These are phyloP conservation scores for Neonectria sp. DNA, from an alignment of 2,329 filamentous ascomycete species.

Conservation along the genomic window DNA sequence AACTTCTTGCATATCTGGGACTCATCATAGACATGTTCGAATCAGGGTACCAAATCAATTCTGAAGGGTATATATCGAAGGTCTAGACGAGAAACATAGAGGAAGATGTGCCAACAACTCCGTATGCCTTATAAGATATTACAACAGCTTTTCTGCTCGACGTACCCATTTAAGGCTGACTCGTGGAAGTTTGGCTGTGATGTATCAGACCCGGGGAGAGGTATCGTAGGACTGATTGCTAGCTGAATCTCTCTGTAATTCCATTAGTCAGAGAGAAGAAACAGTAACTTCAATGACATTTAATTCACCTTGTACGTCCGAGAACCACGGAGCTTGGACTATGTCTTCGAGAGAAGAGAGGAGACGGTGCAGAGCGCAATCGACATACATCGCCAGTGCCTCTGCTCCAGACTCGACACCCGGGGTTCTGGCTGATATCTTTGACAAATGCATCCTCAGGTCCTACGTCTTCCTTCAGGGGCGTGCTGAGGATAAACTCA, in stretches of 20 bases:
- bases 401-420: slow-evolving; percentile 13
- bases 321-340: background rate
- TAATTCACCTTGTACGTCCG: background rate
- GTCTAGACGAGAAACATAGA: background rate
- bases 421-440: background rate
- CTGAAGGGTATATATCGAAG: background rate
- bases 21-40: no score
- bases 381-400: slow-evolving; percentile 12
- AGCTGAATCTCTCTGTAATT: background rate
- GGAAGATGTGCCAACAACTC: background rate
- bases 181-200: background rate
- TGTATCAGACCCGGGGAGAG: background rate
- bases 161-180: background rate
- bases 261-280: background rate
- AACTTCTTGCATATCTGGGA: no score
- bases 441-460: slow-evolving; percentile 9
- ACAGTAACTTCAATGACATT: background rate
- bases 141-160: background rate
- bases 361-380: background rate
- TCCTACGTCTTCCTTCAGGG: slow-evolving; percentile 3
- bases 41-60: no score
- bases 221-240: background rate
- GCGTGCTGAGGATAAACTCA: slow-evolving; percentile 10
- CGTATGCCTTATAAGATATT: background rate
- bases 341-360: background rate